Conservation (phyloP, 306 rosid genomes). For the Gastrolobium bilobum region DNA sequence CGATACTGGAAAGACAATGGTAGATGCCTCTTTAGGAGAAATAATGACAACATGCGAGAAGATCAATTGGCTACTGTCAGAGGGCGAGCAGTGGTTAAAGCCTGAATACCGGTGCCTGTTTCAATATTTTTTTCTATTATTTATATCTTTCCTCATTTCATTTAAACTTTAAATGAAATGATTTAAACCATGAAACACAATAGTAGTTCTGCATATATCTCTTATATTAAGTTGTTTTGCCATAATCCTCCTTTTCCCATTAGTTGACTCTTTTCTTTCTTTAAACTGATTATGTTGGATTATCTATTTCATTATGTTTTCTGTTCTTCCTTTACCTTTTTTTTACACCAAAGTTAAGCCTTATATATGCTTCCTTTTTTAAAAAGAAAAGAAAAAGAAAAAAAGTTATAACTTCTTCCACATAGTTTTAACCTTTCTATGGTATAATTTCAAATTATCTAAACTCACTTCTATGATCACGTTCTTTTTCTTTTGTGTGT, state of each 20-base stretch:
- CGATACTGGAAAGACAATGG: conserved; percentile 95
- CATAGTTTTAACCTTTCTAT: conserved; percentile 4
- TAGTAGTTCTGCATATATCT: not conserved
- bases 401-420: conserved; percentile 7
- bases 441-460: conserved; percentile 14
- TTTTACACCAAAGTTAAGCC: not conserved
- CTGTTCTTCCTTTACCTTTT: conserved; percentile 4
- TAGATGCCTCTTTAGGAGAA: conserved; percentile 94
- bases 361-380: not conserved
- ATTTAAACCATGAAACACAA: not conserved
- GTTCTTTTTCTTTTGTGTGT: not conserved
- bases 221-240: not conserved
- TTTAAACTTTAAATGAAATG: not conserved
- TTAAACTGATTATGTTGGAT: conserved; percentile 28
- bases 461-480: conserved; percentile 26
- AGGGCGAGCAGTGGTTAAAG: conserved; percentile 91
- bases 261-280: conserved; percentile 25
- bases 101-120: conserved; percentile 84
- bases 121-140: conserved; percentile 18
- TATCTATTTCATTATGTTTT: conserved; percentile 6
- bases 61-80: conserved; percentile 95
- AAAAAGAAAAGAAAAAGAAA: not conserved
- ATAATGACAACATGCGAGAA: conserved; percentile 96
- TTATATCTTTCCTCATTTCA: conserved; percentile 23
- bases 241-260: not conserved